Conservation (phyloP, 2,329 filamentous ascomycete species). For the Aspergillus sp. region DNA sequence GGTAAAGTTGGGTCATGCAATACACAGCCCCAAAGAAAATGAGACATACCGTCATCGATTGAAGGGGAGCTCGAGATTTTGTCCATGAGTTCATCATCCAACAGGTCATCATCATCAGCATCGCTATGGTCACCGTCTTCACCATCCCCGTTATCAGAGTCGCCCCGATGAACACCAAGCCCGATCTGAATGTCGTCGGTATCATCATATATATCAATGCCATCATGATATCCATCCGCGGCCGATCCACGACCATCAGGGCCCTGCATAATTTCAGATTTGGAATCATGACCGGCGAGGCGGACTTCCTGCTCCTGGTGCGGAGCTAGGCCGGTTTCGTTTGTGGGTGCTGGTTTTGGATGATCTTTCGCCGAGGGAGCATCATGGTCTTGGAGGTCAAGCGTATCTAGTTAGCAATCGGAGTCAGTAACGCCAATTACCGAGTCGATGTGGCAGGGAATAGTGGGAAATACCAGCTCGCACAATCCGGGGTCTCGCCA, state of each 20-base stretch:
- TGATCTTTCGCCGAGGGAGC: constrained; percentile 85
- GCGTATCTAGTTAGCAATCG: constrained; percentile 65
- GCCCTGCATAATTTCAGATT: constrained; percentile 68
- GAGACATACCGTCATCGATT: constrained; percentile 82
- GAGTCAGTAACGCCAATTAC: constrained; percentile 1
- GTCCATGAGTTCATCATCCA: constrained; percentile 95
- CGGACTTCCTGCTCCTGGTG: constrained; percentile 85
- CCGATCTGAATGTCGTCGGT: constrained; percentile 25
- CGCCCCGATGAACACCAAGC: constrained; percentile 20
- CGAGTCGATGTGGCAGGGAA: neutral
- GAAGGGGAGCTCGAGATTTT: constrained; percentile 98
- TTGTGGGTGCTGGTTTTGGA: constrained; percentile 53
- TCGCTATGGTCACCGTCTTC: constrained; percentile 58
- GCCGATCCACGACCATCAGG: constrained; percentile 59
- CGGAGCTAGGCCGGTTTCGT: constrained; percentile 60
- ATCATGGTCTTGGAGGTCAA: constrained; percentile 85
- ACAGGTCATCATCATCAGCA: constrained; percentile 64
- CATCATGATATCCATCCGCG: constrained; percentile 31
- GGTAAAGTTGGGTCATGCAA: neutral
- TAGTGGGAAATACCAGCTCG: constrained; percentile 41
- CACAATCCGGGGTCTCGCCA: constrained; percentile 47
- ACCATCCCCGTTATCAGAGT: constrained; percentile 14
- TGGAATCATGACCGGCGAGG: constrained; percentile 73
- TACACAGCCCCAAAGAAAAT: neutral
- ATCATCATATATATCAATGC: constrained; percentile 36